Base-by-base conservation (phyloP, 1,284 basidiomycete species). In the Ustanciosporium gigantosporum region DNA sequence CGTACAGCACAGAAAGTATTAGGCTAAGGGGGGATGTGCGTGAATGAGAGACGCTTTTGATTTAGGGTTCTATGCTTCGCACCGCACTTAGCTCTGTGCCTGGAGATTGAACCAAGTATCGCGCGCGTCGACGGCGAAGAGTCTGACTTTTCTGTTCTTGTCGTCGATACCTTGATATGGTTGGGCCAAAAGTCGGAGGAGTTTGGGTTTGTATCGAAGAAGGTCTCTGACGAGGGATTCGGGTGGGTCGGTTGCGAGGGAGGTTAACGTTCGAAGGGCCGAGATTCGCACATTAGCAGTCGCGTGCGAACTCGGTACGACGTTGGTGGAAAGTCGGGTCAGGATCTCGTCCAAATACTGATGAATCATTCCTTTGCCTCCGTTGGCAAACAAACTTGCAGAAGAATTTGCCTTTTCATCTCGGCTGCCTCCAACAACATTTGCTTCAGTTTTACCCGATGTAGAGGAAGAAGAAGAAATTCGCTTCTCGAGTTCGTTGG, bases 211-310 rank as follows among this genome's bases (percentile, higher is more conserved):
- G 21, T 35, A 19, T 9, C 11, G 32, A 19, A 11, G 17, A 8
- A 19, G 9, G 27, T 29, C 11, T 11, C n/a, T 9, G 11, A 9
- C 14, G 11, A 11, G 11, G 86, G 85, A 69, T 90, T 88, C 44
- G 95, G 81, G 19, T 87, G 80, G 66, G 89, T 87, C 77, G 88
- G 92, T 37, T 87, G 85, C 44, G 93, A 84, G 20, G 85, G 82
- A 38, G 81, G 83, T 0, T 90, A 98, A 81, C 66, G 87, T 89
- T 22, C 83, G 82, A 47, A 98, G 80, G 0, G 93, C 89, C 4
- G 86, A 83, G 2, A 84, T 81, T 23, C 93, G 85, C 9, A 91
- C 87, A 58, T 81, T 82, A n/a, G 51, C 62, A 0, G 36, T 19
- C 17, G 32, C 32, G 27, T 29, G 11, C 9, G n/a, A 11, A 29